Conservation (phyloP, 2,329 filamentous ascomycete genomes). For the Colletotrichum spinosum region DNA sequence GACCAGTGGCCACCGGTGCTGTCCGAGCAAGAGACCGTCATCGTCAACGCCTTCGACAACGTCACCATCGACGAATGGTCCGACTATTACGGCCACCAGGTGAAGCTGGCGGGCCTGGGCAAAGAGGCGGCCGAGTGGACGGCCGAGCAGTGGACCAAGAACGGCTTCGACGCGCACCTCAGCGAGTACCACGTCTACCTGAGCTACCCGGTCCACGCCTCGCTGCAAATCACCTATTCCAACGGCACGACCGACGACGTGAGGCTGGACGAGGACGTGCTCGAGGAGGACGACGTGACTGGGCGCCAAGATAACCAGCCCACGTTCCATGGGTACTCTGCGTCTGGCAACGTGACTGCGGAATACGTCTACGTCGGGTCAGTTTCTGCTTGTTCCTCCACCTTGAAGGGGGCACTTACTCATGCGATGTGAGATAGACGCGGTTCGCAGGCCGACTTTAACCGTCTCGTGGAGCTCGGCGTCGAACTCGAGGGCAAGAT, state of each 20-base stretch:
- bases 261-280: conserved; percentile 76
- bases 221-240: conserved; percentile 53
- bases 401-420: accelerated
- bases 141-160: conserved; percentile 49
- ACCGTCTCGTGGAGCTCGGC: conserved; percentile 75
- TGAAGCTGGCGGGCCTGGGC: conserved; percentile 52
- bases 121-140: conserved; percentile 53
- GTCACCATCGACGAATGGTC: conserved; percentile 52
- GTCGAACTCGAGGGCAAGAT: conserved; percentile 82
- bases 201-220: conserved; percentile 70
- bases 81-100: conserved; percentile 52
- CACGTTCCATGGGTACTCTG: conserved; percentile 87
- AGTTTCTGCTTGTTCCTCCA: not conserved
- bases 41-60: conserved; percentile 52
- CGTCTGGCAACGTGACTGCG: conserved; percentile 80
- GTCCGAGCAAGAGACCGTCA: conserved; percentile 46
- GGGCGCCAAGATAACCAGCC: conserved; percentile 76
- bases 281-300: conserved; percentile 80
- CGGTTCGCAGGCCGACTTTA: conserved; percentile 79
- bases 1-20: conserved; percentile 50
- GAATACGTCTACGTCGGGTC: conserved; percentile 82
- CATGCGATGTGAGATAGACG: conserved; percentile 46
- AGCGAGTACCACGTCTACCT: conserved; percentile 69
- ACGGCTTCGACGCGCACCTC: conserved; percentile 48
- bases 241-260: conserved; percentile 70